Evolutionary conservation across 805 yeast species (phyloP), one percentile per base, ranked within the genome.

Genomic region (Metschnikowia anglica): DNA sequence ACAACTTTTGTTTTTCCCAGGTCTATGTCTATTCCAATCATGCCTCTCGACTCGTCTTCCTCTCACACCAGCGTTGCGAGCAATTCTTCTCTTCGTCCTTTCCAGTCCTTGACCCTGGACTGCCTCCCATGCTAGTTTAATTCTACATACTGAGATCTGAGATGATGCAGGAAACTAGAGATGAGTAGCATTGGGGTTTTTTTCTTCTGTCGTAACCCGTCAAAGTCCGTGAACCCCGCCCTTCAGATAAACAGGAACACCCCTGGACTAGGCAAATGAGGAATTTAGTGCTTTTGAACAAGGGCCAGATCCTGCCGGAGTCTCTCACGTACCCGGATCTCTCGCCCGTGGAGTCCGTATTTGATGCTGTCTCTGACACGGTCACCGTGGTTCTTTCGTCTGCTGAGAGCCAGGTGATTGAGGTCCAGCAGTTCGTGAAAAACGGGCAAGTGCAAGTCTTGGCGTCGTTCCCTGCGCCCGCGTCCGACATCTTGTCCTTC

Each of bases 371-470:
- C 25, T 74, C 83, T 8, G 93, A 88, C 59, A 76, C 86, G 41
- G 70, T 88, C 28, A 80, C 93, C 0, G 76, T 80, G 49, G 84
- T 77, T 1, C 67, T 86, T 38, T 72, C 79, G 15, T 65, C 74
- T 47, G 70, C 44, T 25, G 85, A 80, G 29, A 70, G 77, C 30
- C 77, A 77, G 17, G 53, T 70, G 6, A 60, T 83, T 38, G 96
- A 88, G 62, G 85, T 86, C n/a, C 93, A 85, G 54, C 90, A 84
- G 59, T 79, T 79, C 53, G 65, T 72, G 66, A 85, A 81, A 59
- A 72, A 73, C 30, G 95, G 95, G 10, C 66, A 70, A n/a, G 65
- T 71, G 5, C 63, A 66, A 28, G 59, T 78, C 1, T 60, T 88
- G 37, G 89, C 88, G 0, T 76, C 83, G 6, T 80, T 86, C 51